Evolutionary conservation across 2,329 filamentous ascomycete species (phyloP).

Genomic region (Beauveria rudraprayagi): DNA sequence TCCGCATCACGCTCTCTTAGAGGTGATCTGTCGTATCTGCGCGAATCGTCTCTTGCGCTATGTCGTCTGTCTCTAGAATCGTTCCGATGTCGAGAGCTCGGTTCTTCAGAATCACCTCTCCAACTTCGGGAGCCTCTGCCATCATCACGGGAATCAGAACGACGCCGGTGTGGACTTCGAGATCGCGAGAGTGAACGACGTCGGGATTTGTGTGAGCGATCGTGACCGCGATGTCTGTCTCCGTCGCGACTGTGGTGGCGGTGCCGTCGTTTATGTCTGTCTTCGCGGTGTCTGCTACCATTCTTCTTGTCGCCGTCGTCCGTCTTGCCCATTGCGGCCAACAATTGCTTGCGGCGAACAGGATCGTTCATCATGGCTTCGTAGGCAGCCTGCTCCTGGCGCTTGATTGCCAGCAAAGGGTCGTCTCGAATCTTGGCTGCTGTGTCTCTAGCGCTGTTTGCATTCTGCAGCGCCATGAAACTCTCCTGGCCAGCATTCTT

Average conservation of each 20-base stretch:
- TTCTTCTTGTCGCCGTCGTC: constrained; percentile 38
- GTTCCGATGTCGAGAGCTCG: constrained; percentile 15
- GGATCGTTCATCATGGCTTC: constrained; percentile 74
- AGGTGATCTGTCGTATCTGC: constrained; percentile 12
- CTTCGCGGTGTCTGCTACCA: constrained; percentile 27
- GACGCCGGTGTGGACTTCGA: constrained; percentile 30
- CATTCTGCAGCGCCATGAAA: constrained; percentile 55
- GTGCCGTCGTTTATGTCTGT: constrained; percentile 33
- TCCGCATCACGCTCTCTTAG: constrained; percentile 13
- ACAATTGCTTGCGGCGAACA: constrained; percentile 56
- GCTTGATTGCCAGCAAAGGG: constrained; percentile 87
- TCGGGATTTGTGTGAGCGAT: constrained; percentile 30
- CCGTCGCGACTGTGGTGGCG: constrained; percentile 35
- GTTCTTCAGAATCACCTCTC: constrained; percentile 20
- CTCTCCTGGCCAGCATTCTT: constrained; percentile 59
- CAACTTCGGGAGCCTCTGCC: constrained; percentile 13
- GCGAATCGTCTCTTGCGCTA: constrained; percentile 14
- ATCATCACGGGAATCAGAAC: constrained; percentile 22
- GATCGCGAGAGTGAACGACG: constrained; percentile 40
- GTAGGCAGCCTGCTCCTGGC: constrained; percentile 76
- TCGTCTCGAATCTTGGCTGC: constrained; percentile 84
- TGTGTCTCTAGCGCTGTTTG: constrained; percentile 70
- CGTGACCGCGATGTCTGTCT: constrained; percentile 33
- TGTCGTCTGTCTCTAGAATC: constrained; percentile 14
- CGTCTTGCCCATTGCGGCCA: constrained; percentile 53